A percentile compares a stretch with the other conserved stretches of the same genome.
Evolutionary conservation across 805 yeast species (phyloP).

Genomic region (Candida berthetii): DNA sequence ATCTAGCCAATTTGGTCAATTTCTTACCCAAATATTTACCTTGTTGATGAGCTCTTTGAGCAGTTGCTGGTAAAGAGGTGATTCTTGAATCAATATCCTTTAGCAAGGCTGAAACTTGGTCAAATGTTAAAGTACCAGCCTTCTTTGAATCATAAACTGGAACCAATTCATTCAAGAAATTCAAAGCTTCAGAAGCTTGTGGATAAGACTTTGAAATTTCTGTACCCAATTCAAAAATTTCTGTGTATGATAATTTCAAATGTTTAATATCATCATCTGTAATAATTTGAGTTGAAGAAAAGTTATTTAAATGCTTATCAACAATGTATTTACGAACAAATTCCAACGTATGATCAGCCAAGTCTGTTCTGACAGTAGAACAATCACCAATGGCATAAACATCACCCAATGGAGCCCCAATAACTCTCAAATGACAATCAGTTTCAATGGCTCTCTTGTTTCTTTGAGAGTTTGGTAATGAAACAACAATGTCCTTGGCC

Average conservation of each 20-base stretch:
- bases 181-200: slow-evolving; percentile 49
- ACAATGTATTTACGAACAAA: slow-evolving; percentile 40
- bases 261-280: slow-evolving; percentile 48
- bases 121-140: slow-evolving; percentile 45
- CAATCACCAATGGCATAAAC: slow-evolving; percentile 74
- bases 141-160: slow-evolving; percentile 43
- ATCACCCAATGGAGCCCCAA: slow-evolving; percentile 63
- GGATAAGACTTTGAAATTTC: slow-evolving; percentile 49
- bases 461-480: slow-evolving; percentile 41
- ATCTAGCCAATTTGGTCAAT: slow-evolving; percentile 43
- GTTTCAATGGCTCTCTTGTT: slow-evolving; percentile 72
- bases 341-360: slow-evolving; percentile 49
- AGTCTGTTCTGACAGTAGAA: slow-evolving; percentile 55
- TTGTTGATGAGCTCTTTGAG: slow-evolving; percentile 70
- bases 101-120: slow-evolving; percentile 43
- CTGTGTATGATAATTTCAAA: slow-evolving; percentile 38
- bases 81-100: slow-evolving; percentile 54
- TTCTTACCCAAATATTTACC: slow-evolving; percentile 62
- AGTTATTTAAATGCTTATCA: slow-evolving; percentile 31
- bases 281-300: slow-evolving; percentile 27
- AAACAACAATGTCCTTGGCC: slow-evolving; percentile 46
- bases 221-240: slow-evolving; percentile 40
- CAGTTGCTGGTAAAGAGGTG: slow-evolving; percentile 67
- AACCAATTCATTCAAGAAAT: slow-evolving; percentile 41
- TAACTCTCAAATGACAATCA: slow-evolving; percentile 62